Evolutionary conservation across 306 rosid species (phyloP), one percentile per base, ranked within the genome.

Genomic region (Abrus pulchellus): DNA sequence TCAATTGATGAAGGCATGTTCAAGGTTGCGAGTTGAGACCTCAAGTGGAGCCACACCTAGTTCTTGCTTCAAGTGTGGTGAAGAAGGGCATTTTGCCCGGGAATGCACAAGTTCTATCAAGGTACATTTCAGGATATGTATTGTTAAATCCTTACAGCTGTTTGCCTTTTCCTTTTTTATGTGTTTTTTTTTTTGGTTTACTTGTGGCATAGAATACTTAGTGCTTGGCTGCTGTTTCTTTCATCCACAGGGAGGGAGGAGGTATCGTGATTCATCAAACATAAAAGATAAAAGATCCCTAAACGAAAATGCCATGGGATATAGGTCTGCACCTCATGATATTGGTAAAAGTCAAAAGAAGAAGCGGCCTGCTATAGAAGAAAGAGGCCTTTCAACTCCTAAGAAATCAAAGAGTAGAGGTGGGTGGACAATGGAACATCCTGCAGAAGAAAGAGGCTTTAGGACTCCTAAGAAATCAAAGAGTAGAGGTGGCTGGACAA

Each of bases 81-180:
- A 89, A 78, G 92, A 45, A 75, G 99, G 99, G 72, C 99, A 96
- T 90, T 87, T 93, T 82, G 98, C 99, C 30, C 90, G 98, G 65
- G 98, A 92, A 75, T 94, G 98, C 86, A 60, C 68, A 41, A 88
- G 71, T 86, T 75, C 80, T 49, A 7, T 78, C 1, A 86, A 84
- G 91, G 95, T 91, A 82, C 83, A 14, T 69, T 36, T 72, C 52
- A 27, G 30, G 65, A 76, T 73, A 12, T 50, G 12, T 53, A 10
- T 29, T 60, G 72, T 48, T 49, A 12, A 79, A 13, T 61, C 70
- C 43, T 12, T 71, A 34, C 13, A 38, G 33, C 45, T 36, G 41
- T 59, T 59, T 49, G 34, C 29, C 12, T 50, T 49, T 59, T 62
- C 4, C n/a, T 43, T 54, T 32, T 52, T 32, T 33, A 20, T 20